Conservation (phyloP, 2,329 filamentous ascomycete species). For the Lasiodiplodia citricola region DNA sequence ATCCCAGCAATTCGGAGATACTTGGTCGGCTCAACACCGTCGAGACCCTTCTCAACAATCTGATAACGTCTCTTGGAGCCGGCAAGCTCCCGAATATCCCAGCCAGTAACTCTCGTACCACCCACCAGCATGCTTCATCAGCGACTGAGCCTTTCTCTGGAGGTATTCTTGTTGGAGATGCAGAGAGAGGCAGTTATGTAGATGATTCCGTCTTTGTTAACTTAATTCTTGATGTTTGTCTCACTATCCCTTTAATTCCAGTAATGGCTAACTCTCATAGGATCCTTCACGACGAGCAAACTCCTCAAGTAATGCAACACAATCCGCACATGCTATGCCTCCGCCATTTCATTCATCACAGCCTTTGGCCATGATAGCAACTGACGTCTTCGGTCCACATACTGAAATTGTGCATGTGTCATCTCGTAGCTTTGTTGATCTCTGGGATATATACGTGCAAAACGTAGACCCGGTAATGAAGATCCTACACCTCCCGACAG, state of each 20-base stretch:
- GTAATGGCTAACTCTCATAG: not conserved
- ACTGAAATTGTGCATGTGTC: not conserved
- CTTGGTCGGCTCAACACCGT: not conserved
- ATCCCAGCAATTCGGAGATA: not conserved
- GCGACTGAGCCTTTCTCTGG: not conserved
- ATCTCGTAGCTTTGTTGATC: not conserved
- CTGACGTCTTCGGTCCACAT: not conserved
- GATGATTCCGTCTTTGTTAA: constrained; percentile 14
- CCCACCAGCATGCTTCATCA: too few species aligned
- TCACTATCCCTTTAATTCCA: not conserved
- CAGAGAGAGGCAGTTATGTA: constrained; percentile 8
- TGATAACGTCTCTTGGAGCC: not conserved
- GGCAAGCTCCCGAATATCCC: too few species aligned
- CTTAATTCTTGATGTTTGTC: not conserved
- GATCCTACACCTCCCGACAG: constrained; percentile 1
- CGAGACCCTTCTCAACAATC: not conserved
- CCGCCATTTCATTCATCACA: not conserved
- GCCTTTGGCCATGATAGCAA: not conserved
- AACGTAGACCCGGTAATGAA: constrained; percentile 8
- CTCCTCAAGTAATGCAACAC: not conserved
- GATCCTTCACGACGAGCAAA: not conserved
- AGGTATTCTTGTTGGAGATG: not conserved
- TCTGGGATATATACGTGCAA: not conserved
- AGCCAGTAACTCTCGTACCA: too few species aligned
- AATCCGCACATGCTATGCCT: not conserved